Base-by-base conservation (phyloP, 2,329 filamentous ascomycete genomes). In the Fusarium continuum region DNA sequence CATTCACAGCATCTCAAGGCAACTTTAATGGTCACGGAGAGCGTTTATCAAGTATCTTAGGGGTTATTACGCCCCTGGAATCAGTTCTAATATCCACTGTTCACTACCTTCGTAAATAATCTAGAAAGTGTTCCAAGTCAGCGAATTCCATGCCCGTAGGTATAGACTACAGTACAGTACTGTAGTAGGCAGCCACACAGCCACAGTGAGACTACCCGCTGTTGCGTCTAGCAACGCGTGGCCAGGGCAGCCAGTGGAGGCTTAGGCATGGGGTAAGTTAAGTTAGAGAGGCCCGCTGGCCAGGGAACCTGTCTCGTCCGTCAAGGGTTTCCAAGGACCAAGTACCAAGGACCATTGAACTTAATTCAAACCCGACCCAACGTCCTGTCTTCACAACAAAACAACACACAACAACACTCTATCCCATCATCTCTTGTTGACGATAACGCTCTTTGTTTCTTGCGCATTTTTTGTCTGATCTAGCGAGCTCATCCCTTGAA, bases 271-370 rank as follows among this genome's bases (percentile, higher is more conserved):
- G 44, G 51, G 51, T 43, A 34, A 36, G 53, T 28, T 35, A 35
- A 55, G 52, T 40, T 26, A 38, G 41, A 61, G 38, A 16, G 36
- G n/a, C 31, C 41, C 29, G 59, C 57, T 63, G 59, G 56, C 59
- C 38, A 66, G 58, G 63, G 59, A 67, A 67, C 64, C 64, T 67
- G 54, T 66, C 67, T 66, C 63, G 63, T 67, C 63, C n/a, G n/a
- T n/a, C n/a, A n/a, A 64, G 55, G 63, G 59, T 54, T 65, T 44
- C 55, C 38, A 58, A 38, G 55, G 20, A 31, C 39, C 25, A 26
- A n/a, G n/a, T n/a, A n/a, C 58, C 40, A 61, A 47, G 56, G 31
- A 40, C 43, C 52, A 41, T 57, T 40, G 38, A 63, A 63, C 54
- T 66, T 50, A 48, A 46, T 55, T 45, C 53, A 47, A 44, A 43